Evolutionary conservation across 768 basidiomycete genomes (phyloP).

Genomic region (Hypholoma fasciculare): DNA sequence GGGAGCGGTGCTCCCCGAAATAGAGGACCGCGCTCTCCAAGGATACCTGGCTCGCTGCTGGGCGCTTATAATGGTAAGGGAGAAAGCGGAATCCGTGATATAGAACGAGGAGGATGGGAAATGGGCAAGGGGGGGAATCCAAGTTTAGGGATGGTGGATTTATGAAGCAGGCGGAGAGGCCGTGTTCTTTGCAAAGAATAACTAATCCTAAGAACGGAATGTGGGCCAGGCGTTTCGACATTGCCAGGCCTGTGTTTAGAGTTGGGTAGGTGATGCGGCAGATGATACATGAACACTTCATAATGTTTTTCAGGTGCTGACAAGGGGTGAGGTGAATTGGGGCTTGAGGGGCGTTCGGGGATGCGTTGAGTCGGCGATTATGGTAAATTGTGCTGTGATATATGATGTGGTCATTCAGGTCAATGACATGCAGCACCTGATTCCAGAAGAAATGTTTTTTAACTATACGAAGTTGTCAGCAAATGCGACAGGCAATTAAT

Average conservation of each 20-base stretch:
- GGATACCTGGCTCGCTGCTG: not conserved
- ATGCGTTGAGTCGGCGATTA: conserved; percentile 29
- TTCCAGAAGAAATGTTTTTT: conserved; percentile 73
- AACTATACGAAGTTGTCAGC: conserved; percentile 39
- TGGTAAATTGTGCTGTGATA: conserved; percentile 48
- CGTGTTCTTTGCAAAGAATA: conserved; percentile 63
- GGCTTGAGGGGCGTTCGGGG: conserved; percentile 32
- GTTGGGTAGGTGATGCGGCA: conserved; percentile 69
- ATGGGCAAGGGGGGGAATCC: not conserved
- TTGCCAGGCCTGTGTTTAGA: conserved; percentile 48
- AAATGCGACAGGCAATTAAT: conserved; percentile 6
- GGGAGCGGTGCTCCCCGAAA: too few species aligned
- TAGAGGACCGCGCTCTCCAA: conserved; percentile 4
- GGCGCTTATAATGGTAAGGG: not conserved
- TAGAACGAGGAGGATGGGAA: not conserved
- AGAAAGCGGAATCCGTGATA: not conserved
- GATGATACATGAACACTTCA: conserved; percentile 54
- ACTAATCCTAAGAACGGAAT: conserved; percentile 47
- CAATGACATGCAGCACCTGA: conserved; percentile 59
- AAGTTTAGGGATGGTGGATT: conserved; percentile 5
- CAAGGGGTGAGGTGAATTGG: conserved; percentile 48
- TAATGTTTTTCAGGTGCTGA: conserved; percentile 63
- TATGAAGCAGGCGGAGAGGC: conserved; percentile 4
- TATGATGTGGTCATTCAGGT: conserved; percentile 58
- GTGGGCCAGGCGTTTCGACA: conserved; percentile 45